Evolutionary conservation across 768 basidiomycete species (phyloP).

Genomic region (Hebeloma cylindrosporum): DNA sequence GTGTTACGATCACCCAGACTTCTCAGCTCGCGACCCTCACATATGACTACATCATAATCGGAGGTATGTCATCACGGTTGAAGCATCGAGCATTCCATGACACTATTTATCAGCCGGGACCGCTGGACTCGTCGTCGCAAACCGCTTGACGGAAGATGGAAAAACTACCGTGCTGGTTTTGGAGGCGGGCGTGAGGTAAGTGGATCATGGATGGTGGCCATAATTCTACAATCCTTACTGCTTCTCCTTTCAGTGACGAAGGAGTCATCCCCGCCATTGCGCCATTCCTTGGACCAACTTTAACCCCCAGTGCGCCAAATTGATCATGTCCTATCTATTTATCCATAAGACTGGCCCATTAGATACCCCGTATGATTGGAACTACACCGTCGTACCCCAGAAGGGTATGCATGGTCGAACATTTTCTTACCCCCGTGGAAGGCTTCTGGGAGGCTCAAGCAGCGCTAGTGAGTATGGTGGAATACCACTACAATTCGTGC

Average conservation of each 20-base stretch:
- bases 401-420: constrained; percentile 28
- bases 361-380: constrained; percentile 31
- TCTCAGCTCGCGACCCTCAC: constrained; percentile 4
- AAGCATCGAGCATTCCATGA: too few species aligned
- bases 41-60: constrained; percentile 15
- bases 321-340: not conserved
- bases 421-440: constrained; percentile 32
- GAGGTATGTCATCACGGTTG: constrained; percentile 2
- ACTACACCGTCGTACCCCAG: constrained; percentile 34
- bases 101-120: constrained; percentile 38
- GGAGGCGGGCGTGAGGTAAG: constrained; percentile 56
- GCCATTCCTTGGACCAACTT: constrained; percentile 20
- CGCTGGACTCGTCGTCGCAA: constrained; percentile 54
- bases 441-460: constrained; percentile 33
- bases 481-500: constrained; percentile 2
- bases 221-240: not conserved
- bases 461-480: constrained; percentile 25
- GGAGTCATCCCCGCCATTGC: constrained; percentile 17
- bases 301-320: constrained; percentile 22
- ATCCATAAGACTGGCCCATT: not conserved
- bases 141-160: constrained; percentile 51
- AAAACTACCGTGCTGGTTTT: constrained; percentile 46
- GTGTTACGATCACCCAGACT: constrained; percentile 2
- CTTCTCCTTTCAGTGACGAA: constrained; percentile 16
- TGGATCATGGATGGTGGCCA: not conserved